Evolutionary conservation across 2,329 filamentous ascomycete genomes (phyloP).

Genomic region (Paecilomyces dactylethromorphus): DNA sequence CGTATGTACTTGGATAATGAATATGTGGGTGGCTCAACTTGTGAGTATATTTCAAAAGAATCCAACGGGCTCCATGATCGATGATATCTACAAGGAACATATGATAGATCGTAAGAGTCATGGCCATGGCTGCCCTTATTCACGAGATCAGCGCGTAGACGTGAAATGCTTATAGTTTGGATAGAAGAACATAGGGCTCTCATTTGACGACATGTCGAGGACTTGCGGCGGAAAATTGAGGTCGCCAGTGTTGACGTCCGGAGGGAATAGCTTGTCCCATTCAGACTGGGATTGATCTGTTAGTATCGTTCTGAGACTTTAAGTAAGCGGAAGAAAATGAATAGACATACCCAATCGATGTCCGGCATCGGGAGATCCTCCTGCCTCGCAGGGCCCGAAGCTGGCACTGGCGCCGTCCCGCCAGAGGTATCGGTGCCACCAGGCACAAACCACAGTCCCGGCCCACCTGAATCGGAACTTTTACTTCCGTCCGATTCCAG

Average conservation of each 20-base stretch:
- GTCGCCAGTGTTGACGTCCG: conserved; percentile 49
- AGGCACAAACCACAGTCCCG: conserved; percentile 11
- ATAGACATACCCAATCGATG: conserved; percentile 59
- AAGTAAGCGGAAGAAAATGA: not conserved
- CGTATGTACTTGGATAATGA: too few species aligned
- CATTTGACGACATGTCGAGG: conserved; percentile 10
- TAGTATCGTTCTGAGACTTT: not conserved
- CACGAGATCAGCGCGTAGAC: not conserved
- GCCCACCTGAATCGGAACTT: conserved; percentile 9
- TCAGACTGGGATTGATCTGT: conserved; percentile 16
- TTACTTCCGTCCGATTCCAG: conserved; percentile 7
- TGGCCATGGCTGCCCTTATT: not conserved
- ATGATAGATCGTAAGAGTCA: not conserved
- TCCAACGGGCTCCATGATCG: too few species aligned
- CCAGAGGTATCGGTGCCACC: conserved; percentile 5
- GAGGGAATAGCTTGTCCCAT: conserved; percentile 31
- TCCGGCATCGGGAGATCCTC: conserved; percentile 39
- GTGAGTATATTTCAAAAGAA: too few species aligned
- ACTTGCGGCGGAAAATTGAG: conserved; percentile 37
- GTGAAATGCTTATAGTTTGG: conserved; percentile 29
- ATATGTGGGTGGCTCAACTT: too few species aligned
- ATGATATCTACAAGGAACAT: not conserved
- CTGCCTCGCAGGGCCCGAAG: conserved; percentile 9
- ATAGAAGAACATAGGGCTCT: conserved; percentile 31
- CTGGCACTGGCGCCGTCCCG: conserved; percentile 8